A percentile compares a stretch with the other conserved stretches of the same genome.
Evolutionary conservation across 2,329 filamentous ascomycete species (phyloP).

Genomic region (Arachnomyces sp.): DNA sequence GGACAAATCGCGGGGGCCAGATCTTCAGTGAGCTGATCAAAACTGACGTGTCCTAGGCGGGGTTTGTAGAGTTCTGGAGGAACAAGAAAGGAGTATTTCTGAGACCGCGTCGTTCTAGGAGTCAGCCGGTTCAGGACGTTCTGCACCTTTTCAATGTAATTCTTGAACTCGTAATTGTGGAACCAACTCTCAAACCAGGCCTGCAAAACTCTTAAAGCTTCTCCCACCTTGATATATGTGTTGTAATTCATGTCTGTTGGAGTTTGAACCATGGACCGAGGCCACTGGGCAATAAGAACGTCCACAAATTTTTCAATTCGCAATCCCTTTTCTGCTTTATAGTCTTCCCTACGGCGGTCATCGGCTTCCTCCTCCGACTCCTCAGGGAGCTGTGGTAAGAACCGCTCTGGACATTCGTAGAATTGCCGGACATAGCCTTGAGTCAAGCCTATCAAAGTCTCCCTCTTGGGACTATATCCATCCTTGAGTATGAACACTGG

Average conservation of each 20-base stretch:
- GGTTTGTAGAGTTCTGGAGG: not conserved
- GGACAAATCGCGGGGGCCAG: not conserved
- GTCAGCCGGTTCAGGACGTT: slow-evolving; percentile 3
- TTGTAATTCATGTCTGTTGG: not conserved
- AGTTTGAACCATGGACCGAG: not conserved
- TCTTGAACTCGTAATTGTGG: slow-evolving; percentile 11
- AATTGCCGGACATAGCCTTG: not conserved
- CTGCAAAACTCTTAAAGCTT: slow-evolving; percentile 1
- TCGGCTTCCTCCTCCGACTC: slow-evolving; percentile 1
- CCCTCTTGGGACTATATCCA: slow-evolving; percentile 5
- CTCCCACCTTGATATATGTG: slow-evolving; percentile 2
- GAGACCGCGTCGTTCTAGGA: too few species aligned
- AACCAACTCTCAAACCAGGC: slow-evolving; percentile 12
- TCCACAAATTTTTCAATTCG: slow-evolving; percentile 1
- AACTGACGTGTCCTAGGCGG: not conserved
- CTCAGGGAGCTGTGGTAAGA: not conserved
- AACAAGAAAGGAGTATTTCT: not conserved
- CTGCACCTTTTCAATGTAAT: slow-evolving; percentile 12
- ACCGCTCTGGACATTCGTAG: not conserved
- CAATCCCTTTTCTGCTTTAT: not conserved
- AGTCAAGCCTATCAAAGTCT: not conserved
- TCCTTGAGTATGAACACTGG: slow-evolving; percentile 10
- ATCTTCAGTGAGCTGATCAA: not conserved
- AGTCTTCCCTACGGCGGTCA: slow-evolving; percentile 1
- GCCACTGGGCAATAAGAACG: slow-evolving; percentile 5